These are phyloP conservation scores for Henningerozyma blattae DNA, from an alignment of 805 yeast genomes.

Conservation along the genomic window DNA sequence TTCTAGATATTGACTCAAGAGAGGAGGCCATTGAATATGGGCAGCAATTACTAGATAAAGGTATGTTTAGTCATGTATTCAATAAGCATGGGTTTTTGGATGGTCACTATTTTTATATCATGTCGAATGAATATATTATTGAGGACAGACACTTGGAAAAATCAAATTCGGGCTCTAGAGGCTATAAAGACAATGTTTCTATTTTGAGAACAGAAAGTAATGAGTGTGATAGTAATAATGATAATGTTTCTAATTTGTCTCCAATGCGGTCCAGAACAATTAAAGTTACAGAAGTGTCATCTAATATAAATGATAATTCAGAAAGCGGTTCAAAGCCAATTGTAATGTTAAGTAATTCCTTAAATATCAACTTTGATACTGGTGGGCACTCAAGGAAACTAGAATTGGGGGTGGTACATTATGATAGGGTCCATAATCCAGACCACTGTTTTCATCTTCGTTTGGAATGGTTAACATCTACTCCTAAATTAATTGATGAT, in stretches of 20 bases:
- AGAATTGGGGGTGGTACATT: slow-evolving; percentile 72
- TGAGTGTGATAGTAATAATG: slow-evolving; percentile 4
- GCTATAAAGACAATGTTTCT: not conserved
- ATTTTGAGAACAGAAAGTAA: not conserved
- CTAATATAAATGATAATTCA: slow-evolving; percentile 1
- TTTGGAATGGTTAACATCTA: slow-evolving; percentile 85
- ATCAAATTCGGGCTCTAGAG: not conserved
- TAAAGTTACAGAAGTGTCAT: slow-evolving; percentile 1
- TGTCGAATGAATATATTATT: slow-evolving; percentile 42
- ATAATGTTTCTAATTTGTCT: slow-evolving; percentile 1
- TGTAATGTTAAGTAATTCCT: slow-evolving; percentile 53
- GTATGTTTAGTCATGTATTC: slow-evolving; percentile 72
- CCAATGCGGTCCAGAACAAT: not conserved
- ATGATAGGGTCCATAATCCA: slow-evolving; percentile 87
- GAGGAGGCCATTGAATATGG: slow-evolving; percentile 82
- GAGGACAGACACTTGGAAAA: too few species aligned
- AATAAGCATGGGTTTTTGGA: slow-evolving; percentile 74
- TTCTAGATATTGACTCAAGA: slow-evolving; percentile 65
- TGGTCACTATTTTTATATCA: slow-evolving; percentile 83
- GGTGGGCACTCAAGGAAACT: slow-evolving; percentile 57
- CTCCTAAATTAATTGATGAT: slow-evolving; percentile 77
- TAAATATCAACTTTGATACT: slow-evolving; percentile 69
- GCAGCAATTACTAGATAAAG: slow-evolving; percentile 58
- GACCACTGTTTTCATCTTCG: slow-evolving; percentile 88
- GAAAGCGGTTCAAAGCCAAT: slow-evolving; percentile 9